Percentiles rank a stretch among this genome's conserved stretches.
Evolutionary conservation across 192 early-diverging fungal genomes (phyloP).

Genomic region (Entomortierella chlamydospora): DNA sequence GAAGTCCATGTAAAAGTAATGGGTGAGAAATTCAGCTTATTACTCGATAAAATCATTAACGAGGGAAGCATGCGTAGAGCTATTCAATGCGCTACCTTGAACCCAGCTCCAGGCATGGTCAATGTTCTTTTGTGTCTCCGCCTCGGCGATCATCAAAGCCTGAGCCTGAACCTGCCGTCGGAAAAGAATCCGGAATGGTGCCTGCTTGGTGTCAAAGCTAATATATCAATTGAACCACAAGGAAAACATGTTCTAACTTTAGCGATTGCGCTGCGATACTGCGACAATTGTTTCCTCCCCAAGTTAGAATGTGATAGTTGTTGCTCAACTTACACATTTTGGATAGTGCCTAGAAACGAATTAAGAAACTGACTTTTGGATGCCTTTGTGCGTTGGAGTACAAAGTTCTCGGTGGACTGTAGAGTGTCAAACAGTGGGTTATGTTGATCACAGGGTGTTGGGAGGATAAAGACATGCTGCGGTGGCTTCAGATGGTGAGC

Average conservation of each 20-base stretch:
- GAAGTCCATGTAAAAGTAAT: background rate
- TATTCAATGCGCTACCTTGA: slow-evolving; percentile 58
- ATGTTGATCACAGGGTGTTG: slow-evolving; percentile 62
- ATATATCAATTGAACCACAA: background rate
- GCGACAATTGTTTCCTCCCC: no score
- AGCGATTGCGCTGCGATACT: background rate
- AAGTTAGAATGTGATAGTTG: background rate
- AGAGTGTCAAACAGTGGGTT: slow-evolving; percentile 79
- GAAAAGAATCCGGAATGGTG: slow-evolving; percentile 90
- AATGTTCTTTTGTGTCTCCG: slow-evolving; percentile 84
- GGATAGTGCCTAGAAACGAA: slow-evolving; percentile 88
- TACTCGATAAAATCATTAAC: background rate
- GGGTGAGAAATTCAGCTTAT: background rate
- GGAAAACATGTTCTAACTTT: background rate
- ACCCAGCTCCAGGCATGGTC: slow-evolving; percentile 94
- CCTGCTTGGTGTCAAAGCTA: slow-evolving; percentile 92
- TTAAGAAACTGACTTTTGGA: slow-evolving; percentile 70
- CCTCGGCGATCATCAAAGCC: slow-evolving; percentile 86
- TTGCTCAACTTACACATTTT: slow-evolving; percentile 81
- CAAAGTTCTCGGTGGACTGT: slow-evolving; percentile 70
- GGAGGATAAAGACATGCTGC: slow-evolving; percentile 64
- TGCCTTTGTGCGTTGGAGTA: slow-evolving; percentile 75
- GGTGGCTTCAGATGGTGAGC: slow-evolving; percentile 52
- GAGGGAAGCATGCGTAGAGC: no score
- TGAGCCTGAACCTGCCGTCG: slow-evolving; percentile 65